Evolutionary conservation across 768 basidiomycete genomes (phyloP).

Genomic region (Galerina sulciceps): DNA sequence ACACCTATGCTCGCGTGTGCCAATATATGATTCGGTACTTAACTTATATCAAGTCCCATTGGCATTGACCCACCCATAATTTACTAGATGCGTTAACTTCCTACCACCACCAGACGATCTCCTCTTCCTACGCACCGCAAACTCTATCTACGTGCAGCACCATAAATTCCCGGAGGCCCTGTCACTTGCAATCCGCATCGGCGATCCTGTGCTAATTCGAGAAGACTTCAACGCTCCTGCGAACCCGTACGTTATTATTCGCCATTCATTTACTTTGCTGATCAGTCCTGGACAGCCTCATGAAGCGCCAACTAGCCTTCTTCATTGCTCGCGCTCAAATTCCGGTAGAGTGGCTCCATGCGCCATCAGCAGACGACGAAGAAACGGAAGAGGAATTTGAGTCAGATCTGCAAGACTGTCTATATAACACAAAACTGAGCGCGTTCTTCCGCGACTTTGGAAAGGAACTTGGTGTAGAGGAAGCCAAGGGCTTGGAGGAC

Average conservation of each 20-base stretch:
- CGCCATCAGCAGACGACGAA: slow-evolving; percentile 53
- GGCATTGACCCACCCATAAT: slow-evolving; percentile 4
- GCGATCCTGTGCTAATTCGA: slow-evolving; percentile 77
- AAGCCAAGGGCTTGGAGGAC: slow-evolving; percentile 92
- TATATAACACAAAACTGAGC: slow-evolving; percentile 87
- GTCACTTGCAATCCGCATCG: slow-evolving; percentile 81
- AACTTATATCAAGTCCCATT: background rate
- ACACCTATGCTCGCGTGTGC: slow-evolving; percentile 89
- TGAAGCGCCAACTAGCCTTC: slow-evolving; percentile 95
- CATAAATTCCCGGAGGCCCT: slow-evolving; percentile 92
- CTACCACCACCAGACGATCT: slow-evolving; percentile 93
- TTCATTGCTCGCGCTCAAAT: slow-evolving; percentile 92
- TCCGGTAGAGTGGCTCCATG: slow-evolving; percentile 87
- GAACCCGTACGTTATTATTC: slow-evolving; percentile 69
- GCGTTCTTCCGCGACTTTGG: slow-evolving; percentile 88
- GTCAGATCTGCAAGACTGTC: slow-evolving; percentile 79
- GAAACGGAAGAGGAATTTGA: slow-evolving; percentile 59
- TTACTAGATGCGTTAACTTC: slow-evolving; percentile 77
- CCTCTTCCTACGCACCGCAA: slow-evolving; percentile 86
- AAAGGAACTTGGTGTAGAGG: slow-evolving; percentile 88
- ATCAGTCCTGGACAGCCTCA: slow-evolving; percentile 51
- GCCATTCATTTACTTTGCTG: background rate
- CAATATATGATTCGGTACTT: slow-evolving; percentile 92
- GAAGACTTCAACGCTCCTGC: slow-evolving; percentile 89
- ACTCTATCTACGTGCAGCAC: slow-evolving; percentile 86